phyloP scores from a whole-genome alignment of 805 yeast species.

The Ogataea kodamae region DNA sequence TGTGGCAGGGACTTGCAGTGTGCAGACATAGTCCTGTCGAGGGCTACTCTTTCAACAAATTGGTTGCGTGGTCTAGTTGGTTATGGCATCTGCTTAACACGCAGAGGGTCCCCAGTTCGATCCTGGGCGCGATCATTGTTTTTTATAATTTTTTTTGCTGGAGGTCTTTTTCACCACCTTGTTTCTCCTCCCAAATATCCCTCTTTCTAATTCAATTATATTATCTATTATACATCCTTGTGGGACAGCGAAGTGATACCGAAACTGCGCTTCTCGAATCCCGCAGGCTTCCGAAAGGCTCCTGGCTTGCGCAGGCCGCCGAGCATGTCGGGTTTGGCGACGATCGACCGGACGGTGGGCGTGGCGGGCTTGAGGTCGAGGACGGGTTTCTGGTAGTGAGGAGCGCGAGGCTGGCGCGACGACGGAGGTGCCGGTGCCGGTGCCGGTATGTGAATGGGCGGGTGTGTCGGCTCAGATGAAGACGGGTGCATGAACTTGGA shows the following conservation, averaged over 20 bases:
- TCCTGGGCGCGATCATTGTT: slow-evolving; percentile 97
- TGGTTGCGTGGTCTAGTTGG: slow-evolving; percentile 99
- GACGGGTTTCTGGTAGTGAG: slow-evolving; percentile 32
- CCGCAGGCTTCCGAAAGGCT: slow-evolving; percentile 32
- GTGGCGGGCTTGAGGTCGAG: slow-evolving; percentile 12
- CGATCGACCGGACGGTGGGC: slow-evolving; percentile 19
- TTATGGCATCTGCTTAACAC: slow-evolving; percentile 99
- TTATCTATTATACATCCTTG: slow-evolving; percentile 8
- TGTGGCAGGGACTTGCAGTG: too few relatives aligned
- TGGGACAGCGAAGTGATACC: slow-evolving; percentile 17
- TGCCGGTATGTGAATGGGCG: slow-evolving; percentile 1
- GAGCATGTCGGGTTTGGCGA: slow-evolving; percentile 10
- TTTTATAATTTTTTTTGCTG: slow-evolving; percentile 17
- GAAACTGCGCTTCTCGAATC: slow-evolving; percentile 21
- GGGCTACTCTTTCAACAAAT: slow-evolving; percentile 11
- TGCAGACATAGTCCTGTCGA: too few relatives aligned
- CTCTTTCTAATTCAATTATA: too few relatives aligned
- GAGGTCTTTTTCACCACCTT: too few relatives aligned
- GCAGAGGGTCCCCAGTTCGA: slow-evolving; percentile 99
- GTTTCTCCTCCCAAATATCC: too few relatives aligned
- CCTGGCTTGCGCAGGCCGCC: slow-evolving; percentile 32
- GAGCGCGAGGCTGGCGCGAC: slow-evolving; percentile 16
- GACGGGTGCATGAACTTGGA: slow-evolving; percentile 13
- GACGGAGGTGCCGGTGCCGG: slow-evolving; percentile 3
- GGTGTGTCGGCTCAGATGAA: slow-evolving; percentile 1